A percentile compares a stretch with the other conserved stretches of the same genome.
These are phyloP conservation scores for Trichaptum fuscoviolaceum DNA, from an alignment of 768 basidiomycete species.

Conservation along the genomic window DNA sequence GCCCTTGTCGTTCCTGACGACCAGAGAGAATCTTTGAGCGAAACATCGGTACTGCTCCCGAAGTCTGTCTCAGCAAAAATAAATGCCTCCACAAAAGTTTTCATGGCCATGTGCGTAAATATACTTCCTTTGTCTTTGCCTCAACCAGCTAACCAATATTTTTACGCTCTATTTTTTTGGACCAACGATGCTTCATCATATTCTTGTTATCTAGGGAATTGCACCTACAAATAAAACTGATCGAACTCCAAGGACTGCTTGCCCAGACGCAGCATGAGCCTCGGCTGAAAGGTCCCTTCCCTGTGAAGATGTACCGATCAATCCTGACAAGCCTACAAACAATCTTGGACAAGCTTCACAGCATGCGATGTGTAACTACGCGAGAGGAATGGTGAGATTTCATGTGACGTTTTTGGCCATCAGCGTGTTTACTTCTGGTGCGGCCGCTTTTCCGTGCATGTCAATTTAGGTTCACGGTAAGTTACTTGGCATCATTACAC, in stretches of 20 bases:
- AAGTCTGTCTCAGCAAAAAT: slow-evolving; percentile 38
- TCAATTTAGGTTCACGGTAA: slow-evolving; percentile 61
- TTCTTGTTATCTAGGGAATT: slow-evolving; percentile 63
- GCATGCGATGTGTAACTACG: slow-evolving; percentile 96
- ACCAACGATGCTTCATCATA: neutral
- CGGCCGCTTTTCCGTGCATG: slow-evolving; percentile 7
- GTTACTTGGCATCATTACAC: slow-evolving; percentile 17
- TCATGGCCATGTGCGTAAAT: slow-evolving; percentile 81
- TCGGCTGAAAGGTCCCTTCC: slow-evolving; percentile 93
- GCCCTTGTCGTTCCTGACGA: slow-evolving; percentile 4
- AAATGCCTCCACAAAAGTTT: slow-evolving; percentile 68
- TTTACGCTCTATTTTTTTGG: neutral
- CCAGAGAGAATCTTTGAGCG: slow-evolving; percentile 22
- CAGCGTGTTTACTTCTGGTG: slow-evolving; percentile 7
- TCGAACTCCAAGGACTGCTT: slow-evolving; percentile 79
- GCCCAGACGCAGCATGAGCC: slow-evolving; percentile 91
- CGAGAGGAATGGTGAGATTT: slow-evolving; percentile 80
- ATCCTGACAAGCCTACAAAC: slow-evolving; percentile 79
- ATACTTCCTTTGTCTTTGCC: neutral
- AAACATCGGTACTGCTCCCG: slow-evolving; percentile 27
- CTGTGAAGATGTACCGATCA: slow-evolving; percentile 76
- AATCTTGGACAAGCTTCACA: slow-evolving; percentile 85
- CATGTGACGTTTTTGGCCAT: slow-evolving; percentile 7
- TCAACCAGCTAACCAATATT: neutral
- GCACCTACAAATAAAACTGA: slow-evolving; percentile 87